Evolutionary conservation across 1,139 yeast species (phyloP).

Genomic region (Geotrichum europaeum): DNA sequence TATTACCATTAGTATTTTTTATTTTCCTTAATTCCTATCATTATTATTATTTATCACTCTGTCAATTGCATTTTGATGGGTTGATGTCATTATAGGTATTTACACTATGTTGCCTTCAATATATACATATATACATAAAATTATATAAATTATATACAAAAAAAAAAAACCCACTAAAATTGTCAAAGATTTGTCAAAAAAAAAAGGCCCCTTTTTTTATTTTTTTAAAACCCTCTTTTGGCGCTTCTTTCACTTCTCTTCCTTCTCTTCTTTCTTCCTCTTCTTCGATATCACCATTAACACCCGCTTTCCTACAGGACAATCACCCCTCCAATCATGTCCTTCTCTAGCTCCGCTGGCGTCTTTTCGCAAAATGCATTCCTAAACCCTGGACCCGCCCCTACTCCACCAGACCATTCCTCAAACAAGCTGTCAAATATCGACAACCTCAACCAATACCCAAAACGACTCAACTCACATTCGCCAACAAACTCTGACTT

Average conservation of each 20-base stretch:
- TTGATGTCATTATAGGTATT: too few relatives aligned
- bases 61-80: too few relatives aligned
- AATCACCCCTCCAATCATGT: conserved; percentile 20
- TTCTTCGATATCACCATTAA: background rate
- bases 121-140: too few relatives aligned
- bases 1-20: too few relatives aligned
- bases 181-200: background rate
- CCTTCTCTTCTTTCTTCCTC: background rate
- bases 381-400: conserved; percentile 39
- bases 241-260: background rate
- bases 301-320: background rate
- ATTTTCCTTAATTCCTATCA: too few relatives aligned
- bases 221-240: background rate
- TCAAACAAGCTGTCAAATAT: conserved; percentile 10
- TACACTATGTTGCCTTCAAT: too few relatives aligned
- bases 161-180: background rate
- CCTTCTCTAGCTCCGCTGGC: conserved; percentile 28
- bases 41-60: too few relatives aligned
- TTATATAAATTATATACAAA: too few relatives aligned
- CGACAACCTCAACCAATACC: conserved; percentile 15
- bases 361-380: conserved; percentile 35
- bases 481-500: conserved; percentile 13
- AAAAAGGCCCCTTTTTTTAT: background rate
- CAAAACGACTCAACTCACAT: background rate
- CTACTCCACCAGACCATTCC: conserved; percentile 33